Evolutionary conservation across 2,329 filamentous ascomycete genomes (phyloP).

Genomic region (Exophiala spinifera): DNA sequence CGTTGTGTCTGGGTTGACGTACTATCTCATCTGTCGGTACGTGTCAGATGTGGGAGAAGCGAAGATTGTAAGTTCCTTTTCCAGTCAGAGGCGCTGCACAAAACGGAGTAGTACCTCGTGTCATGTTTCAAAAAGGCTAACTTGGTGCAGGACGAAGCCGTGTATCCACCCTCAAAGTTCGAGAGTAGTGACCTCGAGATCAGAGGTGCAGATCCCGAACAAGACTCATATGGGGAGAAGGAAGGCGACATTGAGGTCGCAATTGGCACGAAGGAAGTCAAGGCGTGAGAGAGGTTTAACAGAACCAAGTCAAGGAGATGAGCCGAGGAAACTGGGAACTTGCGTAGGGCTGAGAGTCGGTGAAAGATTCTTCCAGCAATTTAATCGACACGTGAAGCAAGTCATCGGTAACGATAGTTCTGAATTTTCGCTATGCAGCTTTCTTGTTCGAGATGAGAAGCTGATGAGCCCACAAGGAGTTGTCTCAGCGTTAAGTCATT

Average conservation of each 20-base stretch:
- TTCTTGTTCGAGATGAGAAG: neutral
- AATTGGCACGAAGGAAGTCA: slow-evolving; percentile 15
- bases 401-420: too few species aligned
- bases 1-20: slow-evolving; percentile 34
- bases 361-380: too few species aligned
- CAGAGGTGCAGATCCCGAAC: slow-evolving; percentile 12
- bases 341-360: too few species aligned
- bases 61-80: slow-evolving; percentile 27
- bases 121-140: neutral
- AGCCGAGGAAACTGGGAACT: too few species aligned
- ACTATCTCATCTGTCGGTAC: slow-evolving; percentile 41
- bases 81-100: neutral
- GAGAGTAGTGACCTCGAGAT: slow-evolving; percentile 14
- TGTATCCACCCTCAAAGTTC: slow-evolving; percentile 37
- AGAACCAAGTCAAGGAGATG: too few species aligned
- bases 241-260: slow-evolving; percentile 10
- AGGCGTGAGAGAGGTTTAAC: neutral
- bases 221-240: slow-evolving; percentile 17
- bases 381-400: too few species aligned
- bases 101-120: neutral
- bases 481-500: neutral
- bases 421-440: neutral
- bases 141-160: slow-evolving; percentile 32
- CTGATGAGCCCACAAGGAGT: neutral
- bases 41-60: slow-evolving; percentile 36